Percentiles rank a stretch among this genome's conserved stretches.
phyloP scores from a whole-genome alignment of 495 filamentous ascomycete genomes.

The Cercophora sp. region DNA sequence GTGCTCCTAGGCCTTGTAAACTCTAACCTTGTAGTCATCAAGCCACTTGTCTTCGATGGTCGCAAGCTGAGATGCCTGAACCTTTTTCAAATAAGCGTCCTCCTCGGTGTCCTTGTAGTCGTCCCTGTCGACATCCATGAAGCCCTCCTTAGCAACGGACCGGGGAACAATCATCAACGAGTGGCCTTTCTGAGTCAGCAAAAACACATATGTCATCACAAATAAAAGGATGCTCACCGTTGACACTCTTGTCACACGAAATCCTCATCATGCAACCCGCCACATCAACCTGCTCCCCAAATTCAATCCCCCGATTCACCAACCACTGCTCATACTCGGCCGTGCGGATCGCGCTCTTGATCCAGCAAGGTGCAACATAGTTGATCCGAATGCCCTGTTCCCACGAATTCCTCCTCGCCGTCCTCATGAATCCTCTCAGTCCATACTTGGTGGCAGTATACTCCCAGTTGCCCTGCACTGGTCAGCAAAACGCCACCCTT shows the following conservation, averaged over 20 bases:
- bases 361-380: conserved; percentile 35
- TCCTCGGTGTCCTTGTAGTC: conserved; percentile 14
- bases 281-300: conserved; percentile 26
- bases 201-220: no score
- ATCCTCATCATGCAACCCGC: conserved; percentile 32
- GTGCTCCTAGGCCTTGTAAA: conserved; percentile 12
- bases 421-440: conserved; percentile 35
- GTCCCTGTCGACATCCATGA: conserved; percentile 16
- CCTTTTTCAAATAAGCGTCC: conserved; percentile 13
- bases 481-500: not conserved
- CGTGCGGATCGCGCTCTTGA: conserved; percentile 21
- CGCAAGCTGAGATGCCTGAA: conserved; percentile 9
- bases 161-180: conserved; percentile 18
- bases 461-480: conserved; percentile 27
- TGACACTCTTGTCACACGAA: conserved; percentile 30
- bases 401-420: conserved; percentile 17
- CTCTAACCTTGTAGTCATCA: conserved; percentile 19
- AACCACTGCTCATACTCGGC: conserved; percentile 22
- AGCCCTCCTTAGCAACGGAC: conserved; percentile 14
- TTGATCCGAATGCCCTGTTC: conserved; percentile 36
- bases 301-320: conserved; percentile 28
- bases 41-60: conserved; percentile 21
- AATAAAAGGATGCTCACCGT: conserved; percentile 16
- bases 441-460: conserved; percentile 36
- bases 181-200: conserved; percentile 4